Percentiles rank a stretch among this genome's conserved stretches.
These are phyloP conservation scores for Termitomyces sp. DNA, from an alignment of 768 basidiomycete genomes.

Conservation along the genomic window DNA sequence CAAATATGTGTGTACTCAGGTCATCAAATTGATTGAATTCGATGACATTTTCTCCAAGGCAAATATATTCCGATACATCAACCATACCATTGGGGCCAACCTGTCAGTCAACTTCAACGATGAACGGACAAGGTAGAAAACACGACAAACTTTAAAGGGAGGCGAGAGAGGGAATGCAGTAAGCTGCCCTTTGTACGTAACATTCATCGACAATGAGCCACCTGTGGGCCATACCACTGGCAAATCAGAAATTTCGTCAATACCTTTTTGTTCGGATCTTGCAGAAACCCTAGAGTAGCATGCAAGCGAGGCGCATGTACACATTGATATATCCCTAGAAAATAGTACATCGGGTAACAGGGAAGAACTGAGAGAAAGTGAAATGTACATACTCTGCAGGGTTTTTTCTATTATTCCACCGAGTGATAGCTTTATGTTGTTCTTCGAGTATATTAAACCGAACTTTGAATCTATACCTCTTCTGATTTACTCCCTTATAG, in stretches of 20 bases:
- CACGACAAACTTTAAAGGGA: conserved; percentile 30
- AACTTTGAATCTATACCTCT: conserved; percentile 4
- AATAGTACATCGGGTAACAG: background rate
- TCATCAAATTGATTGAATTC: conserved; percentile 38
- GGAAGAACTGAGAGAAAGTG: background rate
- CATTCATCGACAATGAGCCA: conserved; percentile 29
- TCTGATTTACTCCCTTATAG: background rate
- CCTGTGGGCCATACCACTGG: conserved; percentile 40
- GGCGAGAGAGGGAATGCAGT: conserved; percentile 35
- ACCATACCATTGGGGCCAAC: conserved; percentile 42
- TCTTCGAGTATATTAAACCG: conserved; percentile 20
- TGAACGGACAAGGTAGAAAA: background rate
- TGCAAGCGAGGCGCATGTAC: conserved; percentile 40
- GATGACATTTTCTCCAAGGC: conserved; percentile 35
- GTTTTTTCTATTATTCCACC: conserved; percentile 34
- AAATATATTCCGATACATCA: conserved; percentile 44
- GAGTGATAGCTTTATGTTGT: conserved; percentile 20
- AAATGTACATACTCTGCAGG: conserved; percentile 25
- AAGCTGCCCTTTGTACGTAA: conserved; percentile 22
- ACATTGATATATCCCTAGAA: conserved; percentile 26
- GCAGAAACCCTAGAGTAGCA: conserved; percentile 31
- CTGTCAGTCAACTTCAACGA: conserved; percentile 20
- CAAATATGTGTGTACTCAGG: conserved; percentile 39
- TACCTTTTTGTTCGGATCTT: conserved; percentile 13
- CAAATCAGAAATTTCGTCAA: conserved; percentile 18